These are phyloP conservation scores for Ustilago loliicola DNA, from an alignment of 1,284 basidiomycete species.

Conservation along the genomic window DNA sequence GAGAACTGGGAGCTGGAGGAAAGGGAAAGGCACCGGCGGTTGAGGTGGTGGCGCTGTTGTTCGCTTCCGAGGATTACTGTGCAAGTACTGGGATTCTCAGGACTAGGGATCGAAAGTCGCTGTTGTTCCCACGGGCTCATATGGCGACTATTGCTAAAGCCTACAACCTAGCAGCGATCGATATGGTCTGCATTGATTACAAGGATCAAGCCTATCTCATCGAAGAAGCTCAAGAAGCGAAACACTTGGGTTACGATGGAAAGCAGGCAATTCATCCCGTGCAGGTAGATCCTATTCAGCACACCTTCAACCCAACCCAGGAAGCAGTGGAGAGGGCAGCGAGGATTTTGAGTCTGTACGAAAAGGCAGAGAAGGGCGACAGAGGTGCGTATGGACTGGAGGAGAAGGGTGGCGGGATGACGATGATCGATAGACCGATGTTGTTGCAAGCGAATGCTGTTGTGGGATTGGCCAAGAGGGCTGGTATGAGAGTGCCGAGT, in stretches of 20 bases:
- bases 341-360: slow-evolving; percentile 75
- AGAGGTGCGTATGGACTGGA: slow-evolving; percentile 79
- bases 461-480: slow-evolving; percentile 77
- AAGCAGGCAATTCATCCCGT: slow-evolving; percentile 91
- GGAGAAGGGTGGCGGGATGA: slow-evolving; percentile 72
- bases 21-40: slow-evolving; percentile 11
- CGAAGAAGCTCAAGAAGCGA: slow-evolving; percentile 80
- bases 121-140: slow-evolving; percentile 87
- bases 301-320: slow-evolving; percentile 81
- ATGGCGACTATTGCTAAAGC: slow-evolving; percentile 88
- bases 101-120: slow-evolving; percentile 80
- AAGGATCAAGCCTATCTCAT: slow-evolving; percentile 80
- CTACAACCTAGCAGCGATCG: slow-evolving; percentile 83
- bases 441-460: slow-evolving; percentile 76
- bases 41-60: slow-evolving; percentile 59
- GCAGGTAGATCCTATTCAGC: slow-evolving; percentile 84
- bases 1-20: neutral
- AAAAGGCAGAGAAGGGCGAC: slow-evolving; percentile 71
- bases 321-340: slow-evolving; percentile 83
- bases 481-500: slow-evolving; percentile 77
- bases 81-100: slow-evolving; percentile 87
- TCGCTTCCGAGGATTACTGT: slow-evolving; percentile 73
- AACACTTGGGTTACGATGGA: slow-evolving; percentile 66
- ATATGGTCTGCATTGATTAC: slow-evolving; percentile 90
- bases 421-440: slow-evolving; percentile 79